Conservation (phyloP, 371 early-diverging fungal species). For the Conidiobolus incongruus region DNA sequence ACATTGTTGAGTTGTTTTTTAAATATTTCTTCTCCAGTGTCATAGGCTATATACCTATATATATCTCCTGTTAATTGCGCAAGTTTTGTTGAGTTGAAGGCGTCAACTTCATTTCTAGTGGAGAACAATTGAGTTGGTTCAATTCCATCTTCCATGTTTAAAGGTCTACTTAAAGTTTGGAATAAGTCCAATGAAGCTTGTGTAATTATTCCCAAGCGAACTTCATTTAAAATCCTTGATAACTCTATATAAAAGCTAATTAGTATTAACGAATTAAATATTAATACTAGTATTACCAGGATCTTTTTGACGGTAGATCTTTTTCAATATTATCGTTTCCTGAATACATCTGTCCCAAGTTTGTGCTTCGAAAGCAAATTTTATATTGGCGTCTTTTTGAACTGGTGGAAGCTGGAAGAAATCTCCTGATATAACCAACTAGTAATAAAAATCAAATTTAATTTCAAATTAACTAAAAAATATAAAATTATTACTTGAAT, state of each 20-base stretch:
- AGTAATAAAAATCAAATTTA: not conserved
- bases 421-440: slow-evolving; percentile 66
- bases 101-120: slow-evolving; percentile 39
- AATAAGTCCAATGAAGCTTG: slow-evolving; percentile 18
- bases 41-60: slow-evolving; percentile 11
- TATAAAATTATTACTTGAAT: slow-evolving; percentile 30
- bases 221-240: slow-evolving; percentile 34
- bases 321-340: slow-evolving; percentile 19
- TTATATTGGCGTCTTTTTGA: slow-evolving; percentile 9
- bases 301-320: slow-evolving; percentile 28
- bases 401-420: slow-evolving; percentile 87
- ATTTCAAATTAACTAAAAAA: not conserved
- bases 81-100: slow-evolving; percentile 32
- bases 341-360: slow-evolving; percentile 31
- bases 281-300: slow-evolving; percentile 8
- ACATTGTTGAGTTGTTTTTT: slow-evolving; percentile 12
- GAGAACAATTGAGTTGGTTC: slow-evolving; percentile 56
- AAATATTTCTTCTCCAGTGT: slow-evolving; percentile 11
- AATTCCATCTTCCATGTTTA: slow-evolving; percentile 24
- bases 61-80: slow-evolving; percentile 16
- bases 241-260: slow-evolving; percentile 11
- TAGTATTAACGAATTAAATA: not conserved
- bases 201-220: slow-evolving; percentile 32
- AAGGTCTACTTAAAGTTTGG: slow-evolving; percentile 20
- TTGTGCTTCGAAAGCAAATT: slow-evolving; percentile 50